phyloP scores from a whole-genome alignment of 2,329 filamentous ascomycete species.

The Scytalidium sp. region DNA sequence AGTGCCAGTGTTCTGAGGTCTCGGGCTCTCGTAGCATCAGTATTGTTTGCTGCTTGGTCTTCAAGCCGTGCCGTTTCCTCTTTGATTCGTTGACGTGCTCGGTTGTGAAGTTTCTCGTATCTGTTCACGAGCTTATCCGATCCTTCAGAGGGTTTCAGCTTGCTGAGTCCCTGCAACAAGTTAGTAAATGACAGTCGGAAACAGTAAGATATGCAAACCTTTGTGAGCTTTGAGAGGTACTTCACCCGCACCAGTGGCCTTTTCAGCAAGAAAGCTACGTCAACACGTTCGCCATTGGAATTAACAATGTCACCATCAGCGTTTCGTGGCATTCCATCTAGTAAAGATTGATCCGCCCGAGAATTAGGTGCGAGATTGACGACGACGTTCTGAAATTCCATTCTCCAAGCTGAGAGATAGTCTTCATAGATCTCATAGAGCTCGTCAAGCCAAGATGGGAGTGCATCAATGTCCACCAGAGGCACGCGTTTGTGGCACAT shows the following conservation, averaged over 20 bases:
- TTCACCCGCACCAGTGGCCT: conserved; percentile 85
- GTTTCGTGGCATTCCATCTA: conserved; percentile 58
- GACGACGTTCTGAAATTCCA: conserved; percentile 92
- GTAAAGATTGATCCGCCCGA: conserved; percentile 50
- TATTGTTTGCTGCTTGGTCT: conserved; percentile 82
- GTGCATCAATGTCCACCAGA: conserved; percentile 63
- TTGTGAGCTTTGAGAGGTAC: conserved; percentile 80
- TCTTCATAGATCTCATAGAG: conserved; percentile 77
- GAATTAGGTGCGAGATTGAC: conserved; percentile 81
- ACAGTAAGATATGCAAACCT: conserved; percentile 41
- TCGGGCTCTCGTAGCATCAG: conserved; percentile 76
- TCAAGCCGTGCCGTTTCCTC: conserved; percentile 71
- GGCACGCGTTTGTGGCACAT: conserved; percentile 79
- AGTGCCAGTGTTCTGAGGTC: conserved; percentile 75
- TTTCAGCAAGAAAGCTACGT: conserved; percentile 91
- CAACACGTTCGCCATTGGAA: conserved; percentile 77
- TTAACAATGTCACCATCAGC: conserved; percentile 60
- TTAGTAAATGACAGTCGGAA: conserved; percentile 12
- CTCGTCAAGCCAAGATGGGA: conserved; percentile 79
- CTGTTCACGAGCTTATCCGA: conserved; percentile 29
- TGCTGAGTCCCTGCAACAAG: conserved; percentile 15
- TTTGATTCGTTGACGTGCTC: conserved; percentile 70
- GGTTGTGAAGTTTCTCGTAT: conserved; percentile 68
- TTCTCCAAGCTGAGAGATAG: conserved; percentile 84
- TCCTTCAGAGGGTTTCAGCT: conserved; percentile 39